These are phyloP conservation scores for Cornus florida DNA, from an alignment of 148 eudicot genomes.

Conservation along the genomic window DNA sequence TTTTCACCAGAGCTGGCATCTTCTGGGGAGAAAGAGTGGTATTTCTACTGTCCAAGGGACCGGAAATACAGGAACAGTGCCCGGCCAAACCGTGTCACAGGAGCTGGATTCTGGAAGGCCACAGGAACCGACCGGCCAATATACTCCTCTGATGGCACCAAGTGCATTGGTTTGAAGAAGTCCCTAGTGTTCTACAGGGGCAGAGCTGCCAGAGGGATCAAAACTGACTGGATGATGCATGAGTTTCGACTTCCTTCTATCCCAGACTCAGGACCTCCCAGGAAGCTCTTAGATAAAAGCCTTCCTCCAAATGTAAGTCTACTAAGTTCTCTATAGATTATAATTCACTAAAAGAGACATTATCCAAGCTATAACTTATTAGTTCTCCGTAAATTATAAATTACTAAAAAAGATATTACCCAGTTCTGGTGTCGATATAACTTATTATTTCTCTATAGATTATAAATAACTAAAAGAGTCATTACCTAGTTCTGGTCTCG, in stretches of 20 bases:
- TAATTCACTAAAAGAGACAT: too few relatives aligned
- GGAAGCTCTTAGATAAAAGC: slow-evolving; percentile 33
- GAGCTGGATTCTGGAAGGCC: slow-evolving; percentile 77
- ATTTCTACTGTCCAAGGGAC: slow-evolving; percentile 77
- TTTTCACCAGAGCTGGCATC: slow-evolving; percentile 45
- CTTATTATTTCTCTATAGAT: too few relatives aligned
- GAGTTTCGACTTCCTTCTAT: slow-evolving; percentile 65
- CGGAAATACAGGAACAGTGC: slow-evolving; percentile 67
- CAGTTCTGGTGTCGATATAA: too few relatives aligned
- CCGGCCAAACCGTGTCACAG: slow-evolving; percentile 68
- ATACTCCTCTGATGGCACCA: slow-evolving; percentile 54
- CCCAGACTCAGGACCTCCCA: slow-evolving; percentile 25
- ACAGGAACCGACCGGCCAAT: slow-evolving; percentile 74
- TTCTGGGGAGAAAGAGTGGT: slow-evolving; percentile 71
- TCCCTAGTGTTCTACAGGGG: slow-evolving; percentile 50
- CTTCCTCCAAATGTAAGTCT: slow-evolving; percentile 42
- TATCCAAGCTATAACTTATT: neutral
- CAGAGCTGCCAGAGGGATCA: slow-evolving; percentile 62
- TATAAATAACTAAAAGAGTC: too few relatives aligned
- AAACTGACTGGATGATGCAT: slow-evolving; percentile 86
- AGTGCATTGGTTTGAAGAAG: slow-evolving; percentile 71
- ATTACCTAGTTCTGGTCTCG: too few relatives aligned
- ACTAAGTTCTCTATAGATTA: neutral
- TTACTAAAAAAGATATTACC: too few relatives aligned
- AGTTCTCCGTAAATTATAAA: neutral